Evolutionary conservation across 2,329 filamentous ascomycete genomes (phyloP).

Genomic region (Penicillium sp.): DNA sequence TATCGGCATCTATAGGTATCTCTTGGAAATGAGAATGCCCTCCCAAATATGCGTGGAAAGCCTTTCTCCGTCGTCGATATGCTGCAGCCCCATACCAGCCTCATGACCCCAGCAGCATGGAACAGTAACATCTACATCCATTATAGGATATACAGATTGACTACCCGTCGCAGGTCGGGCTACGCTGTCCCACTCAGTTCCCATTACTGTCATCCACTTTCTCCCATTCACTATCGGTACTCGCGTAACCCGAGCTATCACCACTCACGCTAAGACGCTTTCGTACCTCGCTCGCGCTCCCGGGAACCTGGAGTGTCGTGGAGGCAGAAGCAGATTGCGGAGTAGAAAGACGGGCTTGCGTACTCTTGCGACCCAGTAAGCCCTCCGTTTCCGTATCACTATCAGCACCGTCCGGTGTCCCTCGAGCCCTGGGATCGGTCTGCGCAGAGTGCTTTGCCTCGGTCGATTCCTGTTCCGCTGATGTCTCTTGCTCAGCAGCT

Average conservation of each 20-base stretch:
- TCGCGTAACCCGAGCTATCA: constrained; percentile 62
- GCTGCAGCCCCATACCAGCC: not conserved
- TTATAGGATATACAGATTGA: not conserved
- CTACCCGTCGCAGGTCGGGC: not conserved
- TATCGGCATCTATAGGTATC: constrained; percentile 22
- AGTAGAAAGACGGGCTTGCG: constrained; percentile 17
- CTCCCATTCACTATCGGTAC: constrained; percentile 97
- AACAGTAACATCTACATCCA: not conserved
- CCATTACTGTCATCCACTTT: constrained; percentile 68
- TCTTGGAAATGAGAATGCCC: constrained; percentile 12
- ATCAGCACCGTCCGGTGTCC: constrained; percentile 41
- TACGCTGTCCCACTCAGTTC: constrained; percentile 1
- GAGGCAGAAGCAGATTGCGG: constrained; percentile 28
- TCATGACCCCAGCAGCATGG: not conserved
- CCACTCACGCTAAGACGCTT: constrained; percentile 53
- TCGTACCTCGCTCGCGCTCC: constrained; percentile 43
- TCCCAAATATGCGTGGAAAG: constrained; percentile 8
- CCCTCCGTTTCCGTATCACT: constrained; percentile 52
- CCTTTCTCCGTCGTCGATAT: not conserved
- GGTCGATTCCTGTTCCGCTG: constrained; percentile 44
- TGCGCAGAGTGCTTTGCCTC: constrained; percentile 23
- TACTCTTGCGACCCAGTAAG: constrained; percentile 27
- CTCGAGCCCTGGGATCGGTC: constrained; percentile 29
- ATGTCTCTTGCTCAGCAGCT: constrained; percentile 49
- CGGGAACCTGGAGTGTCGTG: constrained; percentile 56